Evolutionary conservation across 2,329 filamentous ascomycete genomes (phyloP).

Genomic region (Lachnellula hyalina): DNA sequence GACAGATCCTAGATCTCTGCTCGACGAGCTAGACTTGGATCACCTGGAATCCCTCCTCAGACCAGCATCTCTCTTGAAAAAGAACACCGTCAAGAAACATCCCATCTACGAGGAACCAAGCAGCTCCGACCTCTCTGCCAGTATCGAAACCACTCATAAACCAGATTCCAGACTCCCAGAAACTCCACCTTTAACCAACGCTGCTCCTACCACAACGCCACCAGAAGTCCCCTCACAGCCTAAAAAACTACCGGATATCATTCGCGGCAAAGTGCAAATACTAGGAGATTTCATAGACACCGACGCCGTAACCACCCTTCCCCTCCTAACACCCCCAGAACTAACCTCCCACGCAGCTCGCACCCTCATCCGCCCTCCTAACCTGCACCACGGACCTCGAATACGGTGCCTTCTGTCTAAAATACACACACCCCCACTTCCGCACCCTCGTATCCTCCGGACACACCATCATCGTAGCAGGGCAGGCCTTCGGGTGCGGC

Average conservation of each 20-base stretch:
- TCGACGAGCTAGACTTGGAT: slow-evolving; percentile 24
- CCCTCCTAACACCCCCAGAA: neutral
- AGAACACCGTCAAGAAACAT: neutral
- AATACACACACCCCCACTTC: no score
- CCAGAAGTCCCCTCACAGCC: neutral
- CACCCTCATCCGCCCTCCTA: neutral
- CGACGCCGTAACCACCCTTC: slow-evolving; percentile 31
- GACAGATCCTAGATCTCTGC: slow-evolving; percentile 33
- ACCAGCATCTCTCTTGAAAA: neutral
- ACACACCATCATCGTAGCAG: no score
- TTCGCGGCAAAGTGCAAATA: slow-evolving; percentile 34
- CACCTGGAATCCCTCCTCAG: no score
- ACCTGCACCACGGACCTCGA: neutral
- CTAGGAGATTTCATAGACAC: slow-evolving; percentile 44
- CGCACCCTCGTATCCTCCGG: no score
- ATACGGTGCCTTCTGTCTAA: no score
- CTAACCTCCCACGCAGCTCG: neutral
- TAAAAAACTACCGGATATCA: neutral
- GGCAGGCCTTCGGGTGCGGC: no score
- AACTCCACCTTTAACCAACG: no score
- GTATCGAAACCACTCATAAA: no score
- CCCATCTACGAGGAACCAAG: neutral
- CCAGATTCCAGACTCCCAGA: no score
- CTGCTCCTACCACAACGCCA: no score
- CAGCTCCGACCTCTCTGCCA: no score